Percentiles rank a stretch among this genome's conserved stretches.
Conservation (phyloP, 129 eudicot genomes). For the Flaveria bidentis region DNA sequence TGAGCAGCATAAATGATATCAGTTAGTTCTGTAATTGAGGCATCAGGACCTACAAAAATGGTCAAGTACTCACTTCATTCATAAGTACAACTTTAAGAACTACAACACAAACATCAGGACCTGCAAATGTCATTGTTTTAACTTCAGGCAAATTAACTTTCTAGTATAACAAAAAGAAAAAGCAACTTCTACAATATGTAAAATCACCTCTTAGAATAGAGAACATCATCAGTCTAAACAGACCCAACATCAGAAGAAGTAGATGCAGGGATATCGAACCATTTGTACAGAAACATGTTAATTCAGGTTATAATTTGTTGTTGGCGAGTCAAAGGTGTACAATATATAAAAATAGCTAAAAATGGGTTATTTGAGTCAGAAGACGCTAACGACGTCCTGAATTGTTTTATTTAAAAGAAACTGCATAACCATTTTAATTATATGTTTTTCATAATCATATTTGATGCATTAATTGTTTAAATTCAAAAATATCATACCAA, state of each 20-base stretch:
- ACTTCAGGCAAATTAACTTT: neutral
- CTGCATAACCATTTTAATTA: neutral
- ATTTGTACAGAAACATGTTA: neutral
- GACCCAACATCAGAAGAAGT: neutral
- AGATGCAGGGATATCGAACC: neutral
- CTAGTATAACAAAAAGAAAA: neutral
- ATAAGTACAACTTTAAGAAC: neutral
- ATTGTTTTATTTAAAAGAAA: neutral
- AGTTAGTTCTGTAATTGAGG: constrained; percentile 49
- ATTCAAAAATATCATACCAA: neutral
- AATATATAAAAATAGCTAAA: constrained; percentile 3
- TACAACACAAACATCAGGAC: neutral
- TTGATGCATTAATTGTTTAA: neutral
- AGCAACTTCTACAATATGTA: neutral
- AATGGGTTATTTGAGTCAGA: neutral
- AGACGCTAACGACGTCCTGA: neutral
- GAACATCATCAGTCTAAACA: neutral
- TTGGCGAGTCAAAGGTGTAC: neutral
- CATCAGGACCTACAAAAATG: constrained; percentile 58
- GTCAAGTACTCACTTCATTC: neutral
- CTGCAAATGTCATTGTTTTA: neutral
- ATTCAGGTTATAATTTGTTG: neutral
- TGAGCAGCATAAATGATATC: constrained; percentile 78
- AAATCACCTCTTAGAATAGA: neutral
- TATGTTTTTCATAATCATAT: neutral